Conservation (phyloP, 1,284 basidiomycete genomes). For the Papiliotrema terrestris region DNA sequence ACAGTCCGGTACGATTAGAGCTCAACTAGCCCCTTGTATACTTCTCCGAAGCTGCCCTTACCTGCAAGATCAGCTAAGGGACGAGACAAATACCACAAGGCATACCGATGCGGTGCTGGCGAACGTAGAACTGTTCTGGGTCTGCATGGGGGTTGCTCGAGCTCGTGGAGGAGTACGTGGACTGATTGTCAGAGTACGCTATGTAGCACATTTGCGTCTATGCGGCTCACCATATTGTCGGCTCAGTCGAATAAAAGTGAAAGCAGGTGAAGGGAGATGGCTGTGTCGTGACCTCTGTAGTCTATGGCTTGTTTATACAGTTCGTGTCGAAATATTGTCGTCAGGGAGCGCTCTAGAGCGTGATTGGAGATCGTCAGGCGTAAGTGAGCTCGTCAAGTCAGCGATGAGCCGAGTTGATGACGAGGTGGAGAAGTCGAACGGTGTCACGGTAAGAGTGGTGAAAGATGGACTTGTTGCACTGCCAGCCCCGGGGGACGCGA, state of each 20-base stretch:
- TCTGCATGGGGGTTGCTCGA: slow-evolving; percentile 53
- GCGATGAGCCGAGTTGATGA: no score
- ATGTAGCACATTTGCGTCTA: no score
- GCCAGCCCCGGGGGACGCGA: not conserved
- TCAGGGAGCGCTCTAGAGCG: no score
- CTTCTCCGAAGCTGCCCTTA: slow-evolving; percentile 94
- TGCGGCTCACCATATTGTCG: no score
- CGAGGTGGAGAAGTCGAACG: not conserved
- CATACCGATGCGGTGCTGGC: slow-evolving; percentile 91
- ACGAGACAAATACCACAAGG: slow-evolving; percentile 16
- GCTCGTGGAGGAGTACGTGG: slow-evolving; percentile 12
- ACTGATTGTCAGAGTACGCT: not conserved
- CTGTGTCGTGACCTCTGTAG: no score
- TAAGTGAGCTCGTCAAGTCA: not conserved
- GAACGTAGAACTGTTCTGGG: slow-evolving; percentile 92
- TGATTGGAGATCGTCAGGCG: not conserved
- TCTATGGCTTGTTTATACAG: no score
- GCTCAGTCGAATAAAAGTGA: no score
- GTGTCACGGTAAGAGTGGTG: not conserved
- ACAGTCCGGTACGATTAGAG: not conserved
- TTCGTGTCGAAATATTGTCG: no score
- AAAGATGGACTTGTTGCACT: not conserved
- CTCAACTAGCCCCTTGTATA: slow-evolving; percentile 79
- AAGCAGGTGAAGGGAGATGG: no score
- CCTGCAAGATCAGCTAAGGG: slow-evolving; percentile 54